Percentiles rank a stretch among this genome's conserved stretches.
Evolutionary conservation across 1,139 yeast species (phyloP).

Genomic region (Taphrina pruni): DNA sequence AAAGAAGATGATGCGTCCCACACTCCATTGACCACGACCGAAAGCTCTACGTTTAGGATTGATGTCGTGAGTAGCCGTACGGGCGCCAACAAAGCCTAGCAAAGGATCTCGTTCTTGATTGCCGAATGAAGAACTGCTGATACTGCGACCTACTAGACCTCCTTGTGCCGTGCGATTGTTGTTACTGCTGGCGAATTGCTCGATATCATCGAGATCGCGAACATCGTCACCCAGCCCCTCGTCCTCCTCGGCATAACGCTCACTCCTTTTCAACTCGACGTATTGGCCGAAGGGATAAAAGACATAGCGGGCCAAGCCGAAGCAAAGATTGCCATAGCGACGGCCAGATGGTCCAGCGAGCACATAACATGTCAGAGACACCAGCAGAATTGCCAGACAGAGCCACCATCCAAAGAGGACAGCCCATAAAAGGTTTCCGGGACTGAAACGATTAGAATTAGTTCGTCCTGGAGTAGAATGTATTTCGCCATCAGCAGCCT

Average conservation of each 20-base stretch:
- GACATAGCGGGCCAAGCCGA: constrained; percentile 71
- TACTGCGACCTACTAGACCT: constrained; percentile 5
- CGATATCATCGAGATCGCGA: constrained; percentile 54
- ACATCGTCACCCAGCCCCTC: constrained; percentile 85
- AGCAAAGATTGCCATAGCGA: constrained; percentile 66
- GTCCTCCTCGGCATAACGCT: constrained; percentile 83
- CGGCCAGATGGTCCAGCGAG: constrained; percentile 55
- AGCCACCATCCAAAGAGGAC: constrained; percentile 44
- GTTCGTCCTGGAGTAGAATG: constrained; percentile 70
- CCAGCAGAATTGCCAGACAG: constrained; percentile 51
- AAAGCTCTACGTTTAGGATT: constrained; percentile 61
- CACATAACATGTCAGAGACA: constrained; percentile 57
- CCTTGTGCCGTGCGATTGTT: neutral
- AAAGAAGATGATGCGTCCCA: constrained; percentile 81
- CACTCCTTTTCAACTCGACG: constrained; percentile 77
- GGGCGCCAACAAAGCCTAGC: constrained; percentile 34
- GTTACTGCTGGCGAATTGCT: constrained; percentile 14
- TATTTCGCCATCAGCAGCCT: constrained; percentile 90
- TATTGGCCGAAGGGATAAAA: constrained; percentile 88
- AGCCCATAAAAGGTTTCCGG: constrained; percentile 46
- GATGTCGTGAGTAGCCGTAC: constrained; percentile 33
- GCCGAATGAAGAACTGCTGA: constrained; percentile 16
- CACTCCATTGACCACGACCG: constrained; percentile 92
- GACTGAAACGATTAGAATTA: constrained; percentile 50
- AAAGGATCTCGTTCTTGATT: constrained; percentile 27